Percentiles rank a stretch among this genome's conserved stretches.
Evolutionary conservation across 768 basidiomycete species (phyloP).

Genomic region (Candolleomyces efflorescens): DNA sequence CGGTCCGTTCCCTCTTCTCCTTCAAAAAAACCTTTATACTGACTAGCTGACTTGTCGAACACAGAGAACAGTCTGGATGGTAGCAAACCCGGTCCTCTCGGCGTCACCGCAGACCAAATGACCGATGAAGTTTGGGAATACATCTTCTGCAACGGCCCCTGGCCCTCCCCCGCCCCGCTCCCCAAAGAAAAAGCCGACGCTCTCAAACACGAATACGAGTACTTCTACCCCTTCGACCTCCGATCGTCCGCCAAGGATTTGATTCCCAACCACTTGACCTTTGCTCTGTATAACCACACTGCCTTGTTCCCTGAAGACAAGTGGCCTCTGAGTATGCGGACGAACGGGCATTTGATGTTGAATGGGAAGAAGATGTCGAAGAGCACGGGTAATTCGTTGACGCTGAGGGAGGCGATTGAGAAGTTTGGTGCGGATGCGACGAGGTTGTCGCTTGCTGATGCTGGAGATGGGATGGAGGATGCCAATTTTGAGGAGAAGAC

Average conservation of each 20-base stretch:
- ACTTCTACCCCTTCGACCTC: slow-evolving; percentile 98
- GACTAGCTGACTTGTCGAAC: no score
- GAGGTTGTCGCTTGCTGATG: slow-evolving; percentile 88
- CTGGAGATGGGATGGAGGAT: slow-evolving; percentile 96
- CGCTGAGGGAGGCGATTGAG: slow-evolving; percentile 78
- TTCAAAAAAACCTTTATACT: neutral
- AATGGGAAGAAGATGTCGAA: slow-evolving; percentile 99
- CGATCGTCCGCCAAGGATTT: slow-evolving; percentile 98
- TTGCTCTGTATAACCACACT: slow-evolving; percentile 92
- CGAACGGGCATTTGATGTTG: slow-evolving; percentile 94
- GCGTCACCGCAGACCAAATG: slow-evolving; percentile 87
- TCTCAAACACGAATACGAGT: slow-evolving; percentile 87
- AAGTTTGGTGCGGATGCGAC: slow-evolving; percentile 98
- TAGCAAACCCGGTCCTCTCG: slow-evolving; percentile 71
- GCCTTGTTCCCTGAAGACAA: slow-evolving; percentile 89
- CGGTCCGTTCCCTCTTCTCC: slow-evolving; percentile 40
- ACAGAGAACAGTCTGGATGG: slow-evolving; percentile 75
- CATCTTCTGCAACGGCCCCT: slow-evolving; percentile 74
- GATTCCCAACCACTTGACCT: slow-evolving; percentile 92
- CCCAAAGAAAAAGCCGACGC: slow-evolving; percentile 74
- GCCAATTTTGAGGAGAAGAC: slow-evolving; percentile 99
- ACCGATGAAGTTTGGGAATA: slow-evolving; percentile 99
- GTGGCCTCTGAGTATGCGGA: slow-evolving; percentile 89
- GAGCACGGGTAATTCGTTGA: slow-evolving; percentile 94
- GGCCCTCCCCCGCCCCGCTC: slow-evolving; percentile 63